These are phyloP conservation scores for Diutina pseudorugosa DNA, from an alignment of 1,139 yeast genomes.

Conservation along the genomic window DNA sequence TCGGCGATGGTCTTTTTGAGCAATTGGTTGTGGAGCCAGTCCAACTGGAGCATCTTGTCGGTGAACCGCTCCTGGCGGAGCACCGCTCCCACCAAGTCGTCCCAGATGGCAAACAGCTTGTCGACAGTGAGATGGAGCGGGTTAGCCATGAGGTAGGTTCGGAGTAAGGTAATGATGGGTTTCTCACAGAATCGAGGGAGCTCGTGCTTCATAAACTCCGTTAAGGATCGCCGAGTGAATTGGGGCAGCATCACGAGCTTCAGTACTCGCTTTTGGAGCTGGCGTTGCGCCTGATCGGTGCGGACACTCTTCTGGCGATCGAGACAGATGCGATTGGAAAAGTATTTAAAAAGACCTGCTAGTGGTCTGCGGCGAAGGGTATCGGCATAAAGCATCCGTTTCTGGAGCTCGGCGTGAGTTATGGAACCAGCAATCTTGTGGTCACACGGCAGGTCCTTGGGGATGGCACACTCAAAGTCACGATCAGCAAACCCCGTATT, in stretches of 20 bases:
- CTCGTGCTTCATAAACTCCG: slow-evolving; percentile 3
- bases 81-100: slow-evolving; percentile 22
- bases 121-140: slow-evolving; percentile 13
- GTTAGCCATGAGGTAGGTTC: slow-evolving; percentile 12
- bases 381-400: slow-evolving; percentile 15
- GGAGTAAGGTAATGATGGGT: slow-evolving; percentile 5
- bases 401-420: slow-evolving; percentile 13
- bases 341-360: slow-evolving; percentile 10
- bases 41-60: slow-evolving; percentile 17
- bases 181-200: slow-evolving; percentile 2
- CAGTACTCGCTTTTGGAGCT: background rate
- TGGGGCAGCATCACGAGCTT: background rate
- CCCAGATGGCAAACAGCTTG: slow-evolving; percentile 11
- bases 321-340: slow-evolving; percentile 5
- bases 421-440: slow-evolving; percentile 6
- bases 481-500: slow-evolving; percentile 16
- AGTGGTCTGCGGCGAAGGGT: slow-evolving; percentile 7
- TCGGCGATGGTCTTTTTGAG: slow-evolving; percentile 13
- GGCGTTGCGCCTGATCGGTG: background rate
- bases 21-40: slow-evolving; percentile 18
- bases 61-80: slow-evolving; percentile 21
- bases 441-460: slow-evolving; percentile 4
- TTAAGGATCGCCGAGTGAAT: background rate
- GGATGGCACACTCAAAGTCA: slow-evolving; percentile 7
- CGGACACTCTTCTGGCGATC: background rate